phyloP scores from a whole-genome alignment of 306 rosid genomes.

The Fragaria vesca region DNA sequence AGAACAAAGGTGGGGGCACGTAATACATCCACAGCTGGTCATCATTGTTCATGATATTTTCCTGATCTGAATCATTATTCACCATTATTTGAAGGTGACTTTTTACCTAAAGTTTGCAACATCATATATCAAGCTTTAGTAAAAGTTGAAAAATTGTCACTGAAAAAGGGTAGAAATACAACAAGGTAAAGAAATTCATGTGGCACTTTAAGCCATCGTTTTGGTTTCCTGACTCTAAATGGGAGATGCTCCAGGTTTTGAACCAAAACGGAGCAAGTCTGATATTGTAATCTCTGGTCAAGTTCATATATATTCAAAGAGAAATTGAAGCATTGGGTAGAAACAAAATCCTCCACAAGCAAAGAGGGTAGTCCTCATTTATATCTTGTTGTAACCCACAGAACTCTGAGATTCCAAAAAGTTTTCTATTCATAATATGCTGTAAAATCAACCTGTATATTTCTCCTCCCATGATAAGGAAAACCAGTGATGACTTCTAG shows the following conservation, averaged over 20 bases:
- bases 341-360: background rate
- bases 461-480: slow-evolving; percentile 14
- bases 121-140: background rate
- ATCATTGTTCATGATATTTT: slow-evolving; percentile 4
- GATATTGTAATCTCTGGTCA: background rate
- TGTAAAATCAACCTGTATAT: background rate
- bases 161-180: background rate
- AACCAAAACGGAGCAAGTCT: background rate
- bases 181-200: background rate
- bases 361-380: background rate
- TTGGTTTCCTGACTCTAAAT: background rate
- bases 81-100: background rate
- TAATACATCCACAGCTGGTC: background rate
- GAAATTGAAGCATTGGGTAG: background rate
- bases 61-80: background rate
- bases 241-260: background rate
- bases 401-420: background rate
- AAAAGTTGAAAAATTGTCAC: background rate
- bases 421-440: background rate
- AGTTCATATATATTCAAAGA: background rate
- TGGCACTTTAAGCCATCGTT: background rate
- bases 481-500: slow-evolving; percentile 26
- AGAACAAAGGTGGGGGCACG: background rate
- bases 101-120: background rate
- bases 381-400: background rate